Evolutionary conservation across 495 filamentous ascomycete species (phyloP), one percentile per base, ranked within the genome.

Genomic region (Penicillium lagena): DNA sequence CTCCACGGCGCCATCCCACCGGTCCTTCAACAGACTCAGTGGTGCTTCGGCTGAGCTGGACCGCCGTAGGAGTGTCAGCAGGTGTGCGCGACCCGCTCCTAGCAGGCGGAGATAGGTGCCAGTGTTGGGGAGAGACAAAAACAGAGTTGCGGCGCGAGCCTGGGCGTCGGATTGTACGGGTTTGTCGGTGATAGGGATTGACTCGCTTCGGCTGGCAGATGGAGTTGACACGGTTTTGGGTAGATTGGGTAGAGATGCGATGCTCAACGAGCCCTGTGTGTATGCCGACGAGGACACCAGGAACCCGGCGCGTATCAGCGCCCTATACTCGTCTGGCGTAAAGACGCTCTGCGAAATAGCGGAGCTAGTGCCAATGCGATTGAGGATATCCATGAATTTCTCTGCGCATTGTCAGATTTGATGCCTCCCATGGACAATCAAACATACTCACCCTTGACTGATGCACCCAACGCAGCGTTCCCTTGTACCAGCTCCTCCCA

Each of bases 1-100:
- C 29, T 76, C 76, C 11, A 87, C 66, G 7, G 84, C 85, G 12
- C 89, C 89, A 39, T 94, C 82, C 88, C 89, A 95, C 5, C 81
- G 79, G 57, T 93, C 87, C 12, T 74, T 75, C 5, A 95, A 72
- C 15, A 85, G 59, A 17, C 69, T 59, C 46, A 88, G 64, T 6
- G 89, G 83, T 3, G 75, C 77, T 62, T 91, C 86, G 39, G 73
- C 67, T 56, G 70, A 81, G 39, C 66, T 70, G 0, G 81, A 78
- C 66, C 82, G 84, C n/a, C 66, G 63, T 4, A 94, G 67, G 34
- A 94, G 62, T 12, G 73, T 60, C 7, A 85, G 47, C 0, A 95
- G 61, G 58, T 90, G 85, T 9, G 73, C 68, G 14, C 88, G 79
- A 14, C 85, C 83, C 15, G 68, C 63, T 12, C 75, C 70, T 0